A percentile compares a stretch with the other conserved stretches of the same genome.
phyloP scores from a whole-genome alignment of 352 stramenopile genomes.

The Blastocystis sp. region DNA sequence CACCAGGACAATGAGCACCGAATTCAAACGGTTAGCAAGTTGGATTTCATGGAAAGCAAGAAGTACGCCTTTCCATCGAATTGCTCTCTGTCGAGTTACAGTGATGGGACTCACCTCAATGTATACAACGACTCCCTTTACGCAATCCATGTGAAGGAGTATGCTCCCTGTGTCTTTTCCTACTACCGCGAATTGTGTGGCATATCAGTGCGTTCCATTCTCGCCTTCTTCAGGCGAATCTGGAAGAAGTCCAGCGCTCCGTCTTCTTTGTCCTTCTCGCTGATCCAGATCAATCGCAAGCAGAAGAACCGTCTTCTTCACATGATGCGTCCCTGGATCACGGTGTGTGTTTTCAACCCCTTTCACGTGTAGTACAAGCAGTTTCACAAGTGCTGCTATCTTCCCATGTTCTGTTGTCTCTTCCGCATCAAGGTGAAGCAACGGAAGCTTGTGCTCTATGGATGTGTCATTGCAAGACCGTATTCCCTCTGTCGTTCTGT shows the following conservation, averaged over 20 bases:
- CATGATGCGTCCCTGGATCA: not conserved
- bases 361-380: not conserved
- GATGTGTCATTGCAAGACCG: not conserved
- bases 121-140: not conserved
- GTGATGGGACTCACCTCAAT: not conserved
- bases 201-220: not conserved
- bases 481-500: not conserved
- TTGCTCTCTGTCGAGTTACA: not conserved
- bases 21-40: not conserved
- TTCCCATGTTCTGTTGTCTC: not conserved
- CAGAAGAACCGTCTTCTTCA: not conserved
- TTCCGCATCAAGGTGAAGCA: not conserved
- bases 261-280: not conserved
- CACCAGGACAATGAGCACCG: not conserved
- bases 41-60: not conserved
- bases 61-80: not conserved
- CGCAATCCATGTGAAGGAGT: not conserved
- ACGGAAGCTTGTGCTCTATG: not conserved
- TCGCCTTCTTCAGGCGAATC: not conserved
- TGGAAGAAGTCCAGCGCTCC: not conserved
- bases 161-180: not conserved
- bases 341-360: not conserved
- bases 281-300: not conserved
- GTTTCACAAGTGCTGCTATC: not conserved
- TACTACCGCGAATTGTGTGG: not conserved